These are phyloP conservation scores for Sanghuangporus weigelae DNA, from an alignment of 1,284 basidiomycete genomes.

Conservation along the genomic window DNA sequence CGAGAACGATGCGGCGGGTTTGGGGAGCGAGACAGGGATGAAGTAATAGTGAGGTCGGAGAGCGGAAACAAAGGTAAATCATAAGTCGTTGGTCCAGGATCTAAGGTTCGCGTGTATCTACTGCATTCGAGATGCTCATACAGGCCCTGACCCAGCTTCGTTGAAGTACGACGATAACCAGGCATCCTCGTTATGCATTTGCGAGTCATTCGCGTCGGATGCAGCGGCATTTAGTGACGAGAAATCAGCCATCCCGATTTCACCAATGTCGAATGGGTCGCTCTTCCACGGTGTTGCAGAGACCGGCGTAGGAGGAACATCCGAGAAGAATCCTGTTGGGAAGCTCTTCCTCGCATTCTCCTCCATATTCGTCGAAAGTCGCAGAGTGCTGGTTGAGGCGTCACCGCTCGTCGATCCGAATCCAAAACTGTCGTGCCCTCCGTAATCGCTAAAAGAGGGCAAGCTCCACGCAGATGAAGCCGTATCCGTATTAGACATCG, in stretches of 20 bases:
- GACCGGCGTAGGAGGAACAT: constrained; percentile 4
- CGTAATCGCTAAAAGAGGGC: background rate
- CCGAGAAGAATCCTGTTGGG: background rate
- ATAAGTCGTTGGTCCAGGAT: background rate
- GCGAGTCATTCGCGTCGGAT: background rate
- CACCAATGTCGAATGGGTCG: background rate
- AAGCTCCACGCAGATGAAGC: background rate
- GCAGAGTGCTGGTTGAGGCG: background rate
- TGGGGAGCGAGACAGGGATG: background rate
- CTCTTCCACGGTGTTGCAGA: constrained; percentile 7
- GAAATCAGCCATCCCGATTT: background rate
- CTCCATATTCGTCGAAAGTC: background rate
- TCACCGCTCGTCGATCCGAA: background rate
- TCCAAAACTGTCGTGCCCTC: background rate
- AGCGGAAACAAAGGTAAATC: background rate
- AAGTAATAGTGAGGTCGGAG: background rate
- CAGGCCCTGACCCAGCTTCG: background rate
- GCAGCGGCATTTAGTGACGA: background rate
- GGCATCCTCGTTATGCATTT: background rate
- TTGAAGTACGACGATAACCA: background rate
- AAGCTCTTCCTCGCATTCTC: background rate
- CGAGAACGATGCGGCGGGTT: background rate
- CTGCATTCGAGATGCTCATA: background rate
- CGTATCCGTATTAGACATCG: constrained; percentile 1
- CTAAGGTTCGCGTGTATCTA: background rate